Evolutionary conservation across 192 early-diverging fungal genomes (phyloP).

Genomic region (Nowakowskiella sp.): DNA sequence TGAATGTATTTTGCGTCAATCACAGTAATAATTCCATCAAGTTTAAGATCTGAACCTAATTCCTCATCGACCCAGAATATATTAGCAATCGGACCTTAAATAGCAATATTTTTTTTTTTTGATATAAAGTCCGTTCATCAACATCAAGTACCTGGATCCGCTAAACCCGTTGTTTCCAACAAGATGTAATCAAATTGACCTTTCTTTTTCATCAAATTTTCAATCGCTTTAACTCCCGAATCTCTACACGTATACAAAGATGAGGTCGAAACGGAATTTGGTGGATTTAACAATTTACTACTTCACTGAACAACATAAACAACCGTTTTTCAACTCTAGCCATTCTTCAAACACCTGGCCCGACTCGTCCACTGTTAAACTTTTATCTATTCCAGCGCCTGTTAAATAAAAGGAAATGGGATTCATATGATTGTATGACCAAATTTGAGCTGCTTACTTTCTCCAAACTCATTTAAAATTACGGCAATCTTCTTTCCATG

Average conservation of each 20-base stretch:
- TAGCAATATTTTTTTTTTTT: constrained; percentile 8
- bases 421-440: not conserved
- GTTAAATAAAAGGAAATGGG: not conserved
- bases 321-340: constrained; percentile 95
- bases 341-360: constrained; percentile 90
- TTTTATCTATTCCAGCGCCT: constrained; percentile 90
- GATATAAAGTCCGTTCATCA: not conserved
- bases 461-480: constrained; percentile 98
- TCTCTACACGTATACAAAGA: constrained; percentile 45
- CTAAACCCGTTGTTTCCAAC: constrained; percentile 86
- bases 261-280: not conserved
- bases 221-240: constrained; percentile 88
- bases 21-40: constrained; percentile 86
- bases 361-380: constrained; percentile 67
- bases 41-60: constrained; percentile 76
- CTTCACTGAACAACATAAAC: constrained; percentile 97
- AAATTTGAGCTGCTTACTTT: constrained; percentile 34
- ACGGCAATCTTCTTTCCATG: constrained; percentile 96
- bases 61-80: constrained; percentile 98
- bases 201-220: constrained; percentile 82
- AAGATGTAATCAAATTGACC: constrained; percentile 95
- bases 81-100: constrained; percentile 77
- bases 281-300: constrained; percentile 23
- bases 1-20: constrained; percentile 69
- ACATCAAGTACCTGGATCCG: constrained; percentile 40